Evolutionary conservation across 345 rosid genomes (phyloP), one percentile per base, ranked within the genome.

Genomic region (Reutealis trisperma): DNA sequence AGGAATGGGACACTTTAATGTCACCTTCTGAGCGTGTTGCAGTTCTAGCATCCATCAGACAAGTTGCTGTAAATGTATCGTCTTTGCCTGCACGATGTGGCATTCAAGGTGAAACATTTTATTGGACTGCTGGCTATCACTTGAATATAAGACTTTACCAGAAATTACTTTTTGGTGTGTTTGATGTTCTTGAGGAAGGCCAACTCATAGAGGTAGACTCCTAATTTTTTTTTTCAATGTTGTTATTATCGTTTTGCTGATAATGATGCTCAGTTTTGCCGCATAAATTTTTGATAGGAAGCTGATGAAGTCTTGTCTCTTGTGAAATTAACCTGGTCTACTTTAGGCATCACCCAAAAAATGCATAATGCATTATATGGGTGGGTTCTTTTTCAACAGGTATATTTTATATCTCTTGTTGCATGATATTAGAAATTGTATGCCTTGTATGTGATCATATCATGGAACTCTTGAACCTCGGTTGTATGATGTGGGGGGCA

Each of bases 341-440:
- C 91, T 73, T 87, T 96, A 83, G 99, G 99, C 87, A 91, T 96
- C 84, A 96, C 97, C 74, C 85, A 84, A 75, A 87, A 85, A 84
- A 68, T 93, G 75, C 99, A 96, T 78, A 72, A 89, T 85, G 94
- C 92, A 75, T 63, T 92, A 60, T 92, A 88, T 84, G 93, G 91
- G 70, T 96, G 94, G 97, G 87, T 86, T 75, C 90, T 93, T 72
- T 88, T 96, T 78, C 91, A 86, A 82, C 98, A 93, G 98, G 99
- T 93, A 90, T 74, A 72, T 66, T 61, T 81, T 68, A 62, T 71
- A 27, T 73, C 45, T 32, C 62, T 49, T 14, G 70, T 57, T 61
- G 66, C 55, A 61, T 45, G 54, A 30, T 24, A 70, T 19, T 70
- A 5, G 52, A 51, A 15, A 51, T 27, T 52, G 13, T 14, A 22